Base-by-base conservation (phyloP, 2,329 filamentous ascomycete species). In the Paramyrothecium sp. region DNA sequence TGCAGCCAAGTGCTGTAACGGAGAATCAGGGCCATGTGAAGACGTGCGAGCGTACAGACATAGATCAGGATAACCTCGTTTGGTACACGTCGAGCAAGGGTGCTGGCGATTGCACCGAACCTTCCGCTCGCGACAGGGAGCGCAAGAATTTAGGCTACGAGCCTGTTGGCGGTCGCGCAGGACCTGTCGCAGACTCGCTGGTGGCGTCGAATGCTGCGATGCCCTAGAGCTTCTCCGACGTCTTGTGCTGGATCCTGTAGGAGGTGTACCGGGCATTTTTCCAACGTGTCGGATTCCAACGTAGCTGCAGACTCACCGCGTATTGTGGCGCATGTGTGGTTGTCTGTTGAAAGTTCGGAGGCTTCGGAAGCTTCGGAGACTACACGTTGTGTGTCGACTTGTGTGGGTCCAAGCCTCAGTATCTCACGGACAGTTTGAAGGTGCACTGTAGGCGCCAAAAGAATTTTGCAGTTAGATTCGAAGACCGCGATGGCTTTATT, bases 1-100 rank as follows among this genome's bases (percentile, higher is more conserved):
- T 38, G 33, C 33, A 38, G 16, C 33, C n/a, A n/a, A n/a, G 16
- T 19, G 7, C 13, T 44, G 38, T 44, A 19, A 16, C n/a, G 38
- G 38, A 44, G 38, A 44, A 16, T 7, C 38, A 7, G 38, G 38
- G 5, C 26, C 5, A 5, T 4, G 26, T 30, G 26, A 30, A 10
- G 26, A 30, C 26, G 26, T 30, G 26, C 38, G 13, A 7, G 38
- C 34, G 26, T 59, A 59, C 7, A 44, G 55, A 17, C 58, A 59
- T 2, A 59, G 55, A 21, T 59, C 58, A 2, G 58, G 55, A 50
- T 59, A 53, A 7, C 60, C 60, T 17, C 59, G 59, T 11, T 48
- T 61, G 46, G 54, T n/a, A 44, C 60, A 62, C 17, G 60, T 54
- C 30, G 61, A 53, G 3, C 60, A 61, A 7, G 60, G 60, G 19